Evolutionary conservation across 2,329 filamentous ascomycete genomes (phyloP).

Genomic region (Fusarium multiceps): DNA sequence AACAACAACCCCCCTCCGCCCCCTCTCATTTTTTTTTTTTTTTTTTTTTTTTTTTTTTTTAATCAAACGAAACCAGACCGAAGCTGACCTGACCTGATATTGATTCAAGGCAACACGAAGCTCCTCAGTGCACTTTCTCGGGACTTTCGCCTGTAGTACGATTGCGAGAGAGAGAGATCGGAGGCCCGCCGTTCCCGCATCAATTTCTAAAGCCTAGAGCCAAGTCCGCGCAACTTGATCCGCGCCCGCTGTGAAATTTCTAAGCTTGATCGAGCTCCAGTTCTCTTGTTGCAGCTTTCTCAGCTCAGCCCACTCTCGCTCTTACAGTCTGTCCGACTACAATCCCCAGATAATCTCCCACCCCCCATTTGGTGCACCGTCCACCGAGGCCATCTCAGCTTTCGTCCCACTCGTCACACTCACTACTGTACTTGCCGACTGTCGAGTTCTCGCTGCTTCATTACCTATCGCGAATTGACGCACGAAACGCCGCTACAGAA

Average conservation of each 20-base stretch:
- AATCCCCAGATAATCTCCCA: slow-evolving; percentile 42
- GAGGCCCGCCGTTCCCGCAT: slow-evolving; percentile 25
- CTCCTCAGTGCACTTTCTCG: slow-evolving; percentile 24
- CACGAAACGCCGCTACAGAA: slow-evolving; percentile 37
- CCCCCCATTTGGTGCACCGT: slow-evolving; percentile 43
- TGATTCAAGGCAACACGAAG: slow-evolving; percentile 36
- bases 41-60: slow-evolving; percentile 19
- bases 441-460: slow-evolving; percentile 38
- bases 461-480: slow-evolving; percentile 39
- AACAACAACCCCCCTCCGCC: too few relatives aligned
- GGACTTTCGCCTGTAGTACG: slow-evolving; percentile 19
- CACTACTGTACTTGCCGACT: slow-evolving; percentile 34
- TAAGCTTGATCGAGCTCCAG: slow-evolving; percentile 38
- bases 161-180: slow-evolving; percentile 24
- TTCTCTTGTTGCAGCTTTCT: slow-evolving; percentile 38
- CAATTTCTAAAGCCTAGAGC: slow-evolving; percentile 16
- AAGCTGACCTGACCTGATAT: slow-evolving; percentile 29
- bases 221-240: slow-evolving; percentile 42
- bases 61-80: slow-evolving; percentile 27
- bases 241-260: slow-evolving; percentile 39
- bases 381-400: slow-evolving; percentile 45
- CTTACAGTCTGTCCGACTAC: slow-evolving; percentile 36
- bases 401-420: slow-evolving; percentile 48
- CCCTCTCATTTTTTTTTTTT: too few relatives aligned
- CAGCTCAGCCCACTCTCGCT: slow-evolving; percentile 40